Percentiles rank a stretch among this genome's conserved stretches.
These are phyloP conservation scores for Trichoderma gracile DNA, from an alignment of 2,329 filamentous ascomycete species.

Conservation along the genomic window DNA sequence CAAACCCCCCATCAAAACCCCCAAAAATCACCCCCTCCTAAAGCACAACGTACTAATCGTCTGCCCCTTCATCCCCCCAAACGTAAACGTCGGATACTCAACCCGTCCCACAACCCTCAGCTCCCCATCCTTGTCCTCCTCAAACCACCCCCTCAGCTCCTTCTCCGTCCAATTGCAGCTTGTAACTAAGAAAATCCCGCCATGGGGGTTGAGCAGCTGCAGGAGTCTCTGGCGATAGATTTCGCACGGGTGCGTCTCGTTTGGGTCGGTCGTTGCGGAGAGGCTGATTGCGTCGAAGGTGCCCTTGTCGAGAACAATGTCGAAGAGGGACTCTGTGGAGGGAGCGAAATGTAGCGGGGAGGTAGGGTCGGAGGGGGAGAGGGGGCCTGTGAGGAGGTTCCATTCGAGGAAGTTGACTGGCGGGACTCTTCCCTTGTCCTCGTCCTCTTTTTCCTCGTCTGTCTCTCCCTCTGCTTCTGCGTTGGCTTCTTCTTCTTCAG, in stretches of 20 bases:
- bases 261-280: constrained; percentile 46
- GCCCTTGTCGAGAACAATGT: constrained; percentile 95
- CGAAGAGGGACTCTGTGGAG: constrained; percentile 62
- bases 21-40: constrained; percentile 23
- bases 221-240: constrained; percentile 71
- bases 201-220: constrained; percentile 62
- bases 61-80: constrained; percentile 85
- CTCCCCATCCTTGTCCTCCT: constrained; percentile 43
- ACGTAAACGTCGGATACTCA: constrained; percentile 82
- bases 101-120: constrained; percentile 68
- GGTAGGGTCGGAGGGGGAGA: constrained; percentile 37
- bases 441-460: neutral
- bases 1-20: too few species aligned
- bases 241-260: constrained; percentile 66
- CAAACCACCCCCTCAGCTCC: constrained; percentile 82
- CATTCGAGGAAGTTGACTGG: constrained; percentile 54
- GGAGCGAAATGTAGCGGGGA: constrained; percentile 28
- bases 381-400: constrained; percentile 58
- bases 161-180: constrained; percentile 98
- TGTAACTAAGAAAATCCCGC: constrained; percentile 79
- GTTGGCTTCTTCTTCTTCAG: neutral
- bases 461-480: neutral
- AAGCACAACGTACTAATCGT: constrained; percentile 89
- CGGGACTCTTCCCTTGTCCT: neutral
- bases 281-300: constrained; percentile 95